phyloP scores from a whole-genome alignment of 768 basidiomycete species.

The Hortiboletus flavorubellus region DNA sequence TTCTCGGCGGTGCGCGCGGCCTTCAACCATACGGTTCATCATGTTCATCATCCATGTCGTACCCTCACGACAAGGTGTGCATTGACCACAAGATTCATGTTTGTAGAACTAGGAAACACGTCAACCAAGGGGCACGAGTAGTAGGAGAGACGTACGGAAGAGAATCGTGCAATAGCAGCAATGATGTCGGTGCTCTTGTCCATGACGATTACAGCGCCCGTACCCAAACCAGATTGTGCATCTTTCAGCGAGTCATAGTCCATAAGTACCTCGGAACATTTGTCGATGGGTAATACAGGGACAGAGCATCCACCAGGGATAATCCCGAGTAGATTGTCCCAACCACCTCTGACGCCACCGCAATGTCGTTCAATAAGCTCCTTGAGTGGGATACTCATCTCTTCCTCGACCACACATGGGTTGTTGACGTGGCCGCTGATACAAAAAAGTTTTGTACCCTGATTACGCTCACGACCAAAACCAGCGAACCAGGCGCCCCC shows the following conservation, averaged over 20 bases:
- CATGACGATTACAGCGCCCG: constrained; percentile 99
- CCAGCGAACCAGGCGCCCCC: constrained; percentile 88
- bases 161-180: constrained; percentile 90
- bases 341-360: constrained; percentile 90
- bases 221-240: constrained; percentile 93
- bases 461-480: constrained; percentile 89
- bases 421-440: constrained; percentile 98
- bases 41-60: constrained; percentile 99
- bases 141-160: constrained; percentile 47
- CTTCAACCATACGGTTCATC: constrained; percentile 96
- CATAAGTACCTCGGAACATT: constrained; percentile 91
- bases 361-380: constrained; percentile 97
- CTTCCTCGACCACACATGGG: constrained; percentile 96
- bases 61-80: constrained; percentile 90
- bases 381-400: constrained; percentile 96
- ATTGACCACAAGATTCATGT: constrained; percentile 98
- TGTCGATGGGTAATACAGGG: constrained; percentile 81
- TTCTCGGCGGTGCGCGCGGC: constrained; percentile 86
- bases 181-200: constrained; percentile 96
- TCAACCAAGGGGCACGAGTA: not conserved
- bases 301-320: constrained; percentile 95
- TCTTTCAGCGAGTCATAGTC: constrained; percentile 98
- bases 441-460: constrained; percentile 96
- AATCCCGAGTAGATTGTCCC: constrained; percentile 97
- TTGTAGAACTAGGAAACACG: constrained; percentile 77